phyloP scores from a whole-genome alignment of 192 early-diverging fungal species.

The Fimicolochytrium jonesii region DNA sequence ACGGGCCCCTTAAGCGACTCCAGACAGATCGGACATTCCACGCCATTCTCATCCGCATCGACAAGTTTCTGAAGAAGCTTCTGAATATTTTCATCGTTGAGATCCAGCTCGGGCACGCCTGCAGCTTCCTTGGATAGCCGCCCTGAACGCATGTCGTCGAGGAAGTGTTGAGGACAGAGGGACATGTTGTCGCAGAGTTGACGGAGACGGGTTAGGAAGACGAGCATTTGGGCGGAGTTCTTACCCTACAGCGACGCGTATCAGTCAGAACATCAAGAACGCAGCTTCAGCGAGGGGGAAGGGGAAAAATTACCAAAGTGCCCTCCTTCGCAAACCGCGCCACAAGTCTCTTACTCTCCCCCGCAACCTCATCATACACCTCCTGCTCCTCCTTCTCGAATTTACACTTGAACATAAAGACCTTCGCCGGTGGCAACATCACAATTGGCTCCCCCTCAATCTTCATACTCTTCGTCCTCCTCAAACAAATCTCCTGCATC shows the following conservation, averaged over 20 bases:
- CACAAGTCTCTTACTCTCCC: background rate
- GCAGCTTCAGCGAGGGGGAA: too few species aligned
- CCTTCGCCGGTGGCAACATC: background rate
- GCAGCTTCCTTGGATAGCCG: background rate
- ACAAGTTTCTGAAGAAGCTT: slow-evolving; percentile 2
- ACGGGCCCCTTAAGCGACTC: slow-evolving; percentile 23
- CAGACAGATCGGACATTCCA: slow-evolving; percentile 42
- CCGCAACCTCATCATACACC: background rate
- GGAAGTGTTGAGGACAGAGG: background rate
- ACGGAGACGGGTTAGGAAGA: background rate
- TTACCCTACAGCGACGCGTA: too few species aligned
- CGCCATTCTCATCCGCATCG: background rate
- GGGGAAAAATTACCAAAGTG: background rate
- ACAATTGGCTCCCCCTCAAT: background rate
- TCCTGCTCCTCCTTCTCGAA: background rate
- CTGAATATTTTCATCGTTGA: background rate
- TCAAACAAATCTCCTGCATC: background rate
- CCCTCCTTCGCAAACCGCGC: background rate
- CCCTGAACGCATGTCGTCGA: background rate
- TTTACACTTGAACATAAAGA: background rate
- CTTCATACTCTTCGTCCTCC: slow-evolving; percentile 2
- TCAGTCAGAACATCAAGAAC: too few species aligned
- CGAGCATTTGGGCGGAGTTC: background rate
- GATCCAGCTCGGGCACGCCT: background rate
- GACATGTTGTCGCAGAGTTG: background rate